These are phyloP conservation scores for Cryphonectria carpinicola DNA, from an alignment of 2,329 filamentous ascomycete genomes.

Conservation along the genomic window DNA sequence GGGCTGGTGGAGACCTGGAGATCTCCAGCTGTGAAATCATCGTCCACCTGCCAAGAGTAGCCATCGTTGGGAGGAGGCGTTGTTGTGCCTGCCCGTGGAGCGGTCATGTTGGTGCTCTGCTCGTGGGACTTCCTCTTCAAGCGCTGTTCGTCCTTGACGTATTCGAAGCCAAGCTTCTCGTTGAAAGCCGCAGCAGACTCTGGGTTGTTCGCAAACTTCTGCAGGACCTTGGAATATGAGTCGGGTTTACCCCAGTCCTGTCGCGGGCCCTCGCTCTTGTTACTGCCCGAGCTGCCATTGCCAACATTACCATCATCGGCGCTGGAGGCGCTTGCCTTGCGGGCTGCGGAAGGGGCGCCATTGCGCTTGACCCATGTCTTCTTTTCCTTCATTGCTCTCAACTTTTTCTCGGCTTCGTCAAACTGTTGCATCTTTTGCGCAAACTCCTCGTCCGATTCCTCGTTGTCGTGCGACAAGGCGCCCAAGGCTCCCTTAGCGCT, in stretches of 20 bases:
- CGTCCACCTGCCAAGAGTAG: constrained; percentile 60
- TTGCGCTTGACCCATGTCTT: constrained; percentile 42
- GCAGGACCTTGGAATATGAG: constrained; percentile 5
- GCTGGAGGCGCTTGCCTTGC: constrained; percentile 36
- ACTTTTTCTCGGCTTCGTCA: constrained; percentile 34
- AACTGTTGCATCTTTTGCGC: constrained; percentile 37
- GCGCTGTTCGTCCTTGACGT: constrained; percentile 14
- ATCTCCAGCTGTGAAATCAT: constrained; percentile 61
- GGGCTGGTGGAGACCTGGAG: constrained; percentile 60
- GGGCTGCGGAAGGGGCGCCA: constrained; percentile 38
- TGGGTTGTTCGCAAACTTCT: constrained; percentile 7
- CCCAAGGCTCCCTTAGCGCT: constrained; percentile 29
- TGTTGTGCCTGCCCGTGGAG: constrained; percentile 31
- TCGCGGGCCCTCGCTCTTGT: constrained; percentile 37
- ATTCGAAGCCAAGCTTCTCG: constrained; percentile 8
- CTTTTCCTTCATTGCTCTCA: constrained; percentile 34
- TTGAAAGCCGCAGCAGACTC: constrained; percentile 18
- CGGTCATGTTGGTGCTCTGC: neutral
- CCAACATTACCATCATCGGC: neutral
- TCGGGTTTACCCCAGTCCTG: constrained; percentile 28
- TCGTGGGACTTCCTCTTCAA: constrained; percentile 8
- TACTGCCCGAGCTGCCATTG: constrained; percentile 33
- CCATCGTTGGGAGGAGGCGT: constrained; percentile 46
- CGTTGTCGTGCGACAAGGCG: constrained; percentile 30
- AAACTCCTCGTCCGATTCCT: constrained; percentile 38